Evolutionary conservation across 208 protist genomes (phyloP), one percentile per base, ranked within the genome.

Genomic region (Leishmania aethiopica): DNA sequence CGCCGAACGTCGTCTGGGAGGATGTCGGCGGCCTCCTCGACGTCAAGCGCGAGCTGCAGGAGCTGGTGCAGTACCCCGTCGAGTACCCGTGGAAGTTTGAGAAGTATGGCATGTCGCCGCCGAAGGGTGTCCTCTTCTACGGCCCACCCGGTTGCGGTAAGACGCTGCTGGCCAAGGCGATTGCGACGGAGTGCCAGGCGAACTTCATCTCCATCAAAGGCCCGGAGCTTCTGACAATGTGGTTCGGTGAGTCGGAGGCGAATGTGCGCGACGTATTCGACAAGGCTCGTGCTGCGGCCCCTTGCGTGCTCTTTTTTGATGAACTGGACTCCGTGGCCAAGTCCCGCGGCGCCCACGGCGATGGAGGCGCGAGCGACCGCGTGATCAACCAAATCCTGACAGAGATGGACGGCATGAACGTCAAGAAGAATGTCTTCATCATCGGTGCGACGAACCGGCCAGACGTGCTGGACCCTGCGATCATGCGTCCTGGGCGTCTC

Each of bases 161-260:
- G 92, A 99, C 99, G 60, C 94, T 99, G 32, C 88, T 99, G 25
- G 97, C 96, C 55, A 99, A 99, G 87, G 98, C 99, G 70, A 99
- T 99, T 82, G 99, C 99, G 71, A 99, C 99, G 72, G 99, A 99
- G 88, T 99, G 99, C 92, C 98, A 99, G 92, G 99, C 99, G 71
- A 99, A 99, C 94, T 99, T 99, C 92, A 99, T 99, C 88, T 99
- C 98, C 28, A 99, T 99, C 90, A 99, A 99, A 95, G 99, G 99
- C 55, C 99, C 99, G n/a, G 99, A 99, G 93, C 94, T 99, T 75
- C 93, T 99, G 42, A 99, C 99, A n/a, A 99, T 99, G 99, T 99
- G 99, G 99, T 99, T 99, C 81, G 99, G 99, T 85, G 99, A 99
- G 91, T 99, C 99, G 55, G 99, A 99, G 94, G 96, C 99, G n/a